Base-by-base conservation (phyloP, 192 early-diverging fungal species). In the Spizellomyces sp. region DNA sequence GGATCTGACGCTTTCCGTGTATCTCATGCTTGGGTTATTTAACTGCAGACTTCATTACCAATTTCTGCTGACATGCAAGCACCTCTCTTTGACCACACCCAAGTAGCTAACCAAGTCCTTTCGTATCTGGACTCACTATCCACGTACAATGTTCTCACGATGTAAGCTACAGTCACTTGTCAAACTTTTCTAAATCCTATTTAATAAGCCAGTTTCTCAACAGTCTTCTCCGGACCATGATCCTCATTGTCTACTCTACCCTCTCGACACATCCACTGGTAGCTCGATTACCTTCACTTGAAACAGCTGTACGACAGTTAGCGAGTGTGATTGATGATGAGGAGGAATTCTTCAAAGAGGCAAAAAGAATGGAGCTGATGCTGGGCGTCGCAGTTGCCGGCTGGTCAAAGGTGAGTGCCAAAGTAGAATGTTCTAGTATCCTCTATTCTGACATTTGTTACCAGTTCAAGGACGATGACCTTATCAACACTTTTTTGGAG, bases 91-190 rank as follows among this genome's bases (percentile, higher is more conserved):
- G 90, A 94, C 69, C 74, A 84, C 67, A 82, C 80, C 42, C 79
- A 83, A 54, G 92, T 93, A 67, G 95, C 87, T 3, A 92, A 90
- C 52, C 92, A 93, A 71, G 91, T 84, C 7, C 71, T 96, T 52
- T 79, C 84, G 22, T 92, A 87, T 67, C 74, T 93, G 36, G 90
- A 91, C 8, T n/a, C 58, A 10, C 42, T 74, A 48, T 54, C 55
- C 14, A 1, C 41, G 45, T 45, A 45, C n/a, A 12, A 67, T 12
- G n/a, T 73, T 6, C 46, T 75, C 42, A 44, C 52, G 6, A 9
- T 43, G 48, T 71, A 62, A 22, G 67, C 27, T 45, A 12, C 21
- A 58, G 60, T 43, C 44, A 47, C 36, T 68, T 22, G 48, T 62
- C 56, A 73, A 75, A 41, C 5, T 14, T 17, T 9, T 27, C 47